phyloP scores from a whole-genome alignment of 1,284 basidiomycete species.

The Moesziomyces aphidis region DNA sequence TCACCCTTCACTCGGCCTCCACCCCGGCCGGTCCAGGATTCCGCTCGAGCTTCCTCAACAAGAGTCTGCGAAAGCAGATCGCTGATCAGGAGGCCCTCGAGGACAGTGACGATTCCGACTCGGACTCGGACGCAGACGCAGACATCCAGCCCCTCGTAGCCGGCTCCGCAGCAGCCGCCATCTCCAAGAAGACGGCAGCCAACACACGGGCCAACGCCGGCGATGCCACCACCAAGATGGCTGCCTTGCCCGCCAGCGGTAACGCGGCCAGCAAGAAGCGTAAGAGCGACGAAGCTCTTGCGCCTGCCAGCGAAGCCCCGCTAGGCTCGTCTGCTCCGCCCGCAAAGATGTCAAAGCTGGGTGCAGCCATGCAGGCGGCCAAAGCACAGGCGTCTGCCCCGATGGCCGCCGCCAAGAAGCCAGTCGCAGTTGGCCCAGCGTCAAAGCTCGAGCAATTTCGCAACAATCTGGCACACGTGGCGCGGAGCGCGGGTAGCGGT shows the following conservation, averaged over 20 bases:
- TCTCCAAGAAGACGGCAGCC: slow-evolving; percentile 31
- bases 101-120: slow-evolving; percentile 23
- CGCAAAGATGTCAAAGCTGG: slow-evolving; percentile 35
- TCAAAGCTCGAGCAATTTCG: slow-evolving; percentile 50
- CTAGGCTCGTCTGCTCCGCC: slow-evolving; percentile 19
- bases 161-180: slow-evolving; percentile 27
- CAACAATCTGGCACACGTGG: slow-evolving; percentile 45
- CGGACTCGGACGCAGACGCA: slow-evolving; percentile 39
- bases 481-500: slow-evolving; percentile 34
- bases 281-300: slow-evolving; percentile 42
- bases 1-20: slow-evolving; percentile 38
- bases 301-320: slow-evolving; percentile 14
- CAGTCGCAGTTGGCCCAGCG: slow-evolving; percentile 24
- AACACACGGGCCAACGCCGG: slow-evolving; percentile 45
- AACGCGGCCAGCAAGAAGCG: slow-evolving; percentile 28
- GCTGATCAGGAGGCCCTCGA: slow-evolving; percentile 47
- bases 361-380: slow-evolving; percentile 27
- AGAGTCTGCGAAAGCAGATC: slow-evolving; percentile 60
- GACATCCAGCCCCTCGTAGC: slow-evolving; percentile 31
- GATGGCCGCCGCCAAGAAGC: slow-evolving; percentile 15
- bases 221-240: slow-evolving; percentile 11
- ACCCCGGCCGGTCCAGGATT: slow-evolving; percentile 46
- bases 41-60: slow-evolving; percentile 63
- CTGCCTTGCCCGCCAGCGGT: neutral
- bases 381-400: slow-evolving; percentile 22